These are phyloP conservation scores for Paramecium biaurelia DNA, from an alignment of 73 alveolate genomes.

Conservation along the genomic window DNA sequence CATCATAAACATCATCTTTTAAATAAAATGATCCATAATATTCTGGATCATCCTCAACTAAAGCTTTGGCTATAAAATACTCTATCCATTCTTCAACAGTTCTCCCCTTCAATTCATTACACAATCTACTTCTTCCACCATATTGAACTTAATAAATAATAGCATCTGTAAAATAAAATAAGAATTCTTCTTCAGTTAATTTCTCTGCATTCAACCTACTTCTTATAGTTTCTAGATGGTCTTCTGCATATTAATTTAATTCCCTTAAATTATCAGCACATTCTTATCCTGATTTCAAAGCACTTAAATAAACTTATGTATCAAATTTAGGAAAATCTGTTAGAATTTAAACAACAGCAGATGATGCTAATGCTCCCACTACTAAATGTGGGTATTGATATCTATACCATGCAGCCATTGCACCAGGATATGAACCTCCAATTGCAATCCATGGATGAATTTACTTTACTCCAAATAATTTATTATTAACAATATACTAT, in stretches of 20 bases:
- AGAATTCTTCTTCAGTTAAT: slow-evolving; percentile 45
- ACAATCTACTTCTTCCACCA: slow-evolving; percentile 52
- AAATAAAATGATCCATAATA: neutral
- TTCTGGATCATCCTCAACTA: neutral
- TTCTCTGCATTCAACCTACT: neutral
- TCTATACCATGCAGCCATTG: slow-evolving; percentile 79
- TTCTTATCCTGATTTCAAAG: slow-evolving; percentile 33
- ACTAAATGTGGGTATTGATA: slow-evolving; percentile 71
- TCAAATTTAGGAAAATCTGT: slow-evolving; percentile 58
- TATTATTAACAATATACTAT: neutral
- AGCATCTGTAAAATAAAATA: slow-evolving; percentile 56
- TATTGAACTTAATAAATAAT: slow-evolving; percentile 7
- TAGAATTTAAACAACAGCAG: slow-evolving; percentile 66
- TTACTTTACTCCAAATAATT: slow-evolving; percentile 15
- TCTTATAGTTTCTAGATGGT: neutral
- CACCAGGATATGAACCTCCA: slow-evolving; percentile 84
- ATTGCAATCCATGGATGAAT: slow-evolving; percentile 56
- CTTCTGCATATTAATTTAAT: neutral
- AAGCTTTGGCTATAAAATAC: neutral
- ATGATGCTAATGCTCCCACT: slow-evolving; percentile 73
- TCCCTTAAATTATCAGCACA: slow-evolving; percentile 33
- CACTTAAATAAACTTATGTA: neutral
- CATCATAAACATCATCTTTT: neutral
- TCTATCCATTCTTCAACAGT: neutral
- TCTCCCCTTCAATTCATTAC: slow-evolving; percentile 11